Conservation (phyloP, 2,329 filamentous ascomycete genomes). For the Ophiostoma ulmi region DNA sequence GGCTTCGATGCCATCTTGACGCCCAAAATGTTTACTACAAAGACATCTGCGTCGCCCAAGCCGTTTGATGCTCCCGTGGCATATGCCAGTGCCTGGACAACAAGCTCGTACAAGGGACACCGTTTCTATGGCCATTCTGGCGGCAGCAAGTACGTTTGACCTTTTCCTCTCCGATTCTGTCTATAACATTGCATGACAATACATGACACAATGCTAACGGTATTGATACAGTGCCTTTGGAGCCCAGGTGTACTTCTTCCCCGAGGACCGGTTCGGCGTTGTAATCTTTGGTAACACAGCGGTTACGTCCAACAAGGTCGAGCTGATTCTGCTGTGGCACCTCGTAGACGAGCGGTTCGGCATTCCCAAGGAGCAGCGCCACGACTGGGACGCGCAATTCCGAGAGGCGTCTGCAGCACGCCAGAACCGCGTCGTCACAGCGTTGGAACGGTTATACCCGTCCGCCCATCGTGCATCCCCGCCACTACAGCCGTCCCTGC, state of each 20-base stretch:
- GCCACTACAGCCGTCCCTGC: conserved; percentile 35
- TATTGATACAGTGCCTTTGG: conserved; percentile 36
- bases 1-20: conserved; percentile 35
- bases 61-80: conserved; percentile 33
- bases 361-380: conserved; percentile 34
- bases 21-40: conserved; percentile 32
- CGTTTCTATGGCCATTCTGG: conserved; percentile 41
- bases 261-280: conserved; percentile 40
- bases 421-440: conserved; percentile 31
- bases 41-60: conserved; percentile 24
- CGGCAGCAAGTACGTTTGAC: conserved; percentile 34
- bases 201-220: not conserved
- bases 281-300: conserved; percentile 44
- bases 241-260: conserved; percentile 42
- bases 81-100: conserved; percentile 41
- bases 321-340: conserved; percentile 35
- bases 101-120: conserved; percentile 41
- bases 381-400: conserved; percentile 36
- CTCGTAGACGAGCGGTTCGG: conserved; percentile 40
- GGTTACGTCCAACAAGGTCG: conserved; percentile 36
- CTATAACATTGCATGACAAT: not conserved
- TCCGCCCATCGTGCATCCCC: conserved; percentile 35
- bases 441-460: conserved; percentile 35
- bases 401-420: not conserved
- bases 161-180: not conserved